These are phyloP conservation scores for Phytophthora sansomeana DNA, from an alignment of 352 stramenopile species.

Conservation along the genomic window DNA sequence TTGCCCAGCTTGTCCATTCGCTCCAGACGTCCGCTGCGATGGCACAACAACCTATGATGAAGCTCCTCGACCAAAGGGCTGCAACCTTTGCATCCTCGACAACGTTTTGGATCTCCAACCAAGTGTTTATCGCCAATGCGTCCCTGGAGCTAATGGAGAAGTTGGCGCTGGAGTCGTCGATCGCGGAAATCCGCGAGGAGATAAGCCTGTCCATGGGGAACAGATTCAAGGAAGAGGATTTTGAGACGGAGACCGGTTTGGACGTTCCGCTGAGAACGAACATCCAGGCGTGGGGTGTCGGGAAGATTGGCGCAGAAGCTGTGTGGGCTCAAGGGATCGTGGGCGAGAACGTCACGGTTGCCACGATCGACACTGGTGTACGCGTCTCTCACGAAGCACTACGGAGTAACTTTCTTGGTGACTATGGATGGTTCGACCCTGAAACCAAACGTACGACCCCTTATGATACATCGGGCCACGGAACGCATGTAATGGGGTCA, in stretches of 20 bases:
- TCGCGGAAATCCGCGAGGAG: conserved; percentile 45
- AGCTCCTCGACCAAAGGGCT: conserved; percentile 26
- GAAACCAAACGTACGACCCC: conserved; percentile 28
- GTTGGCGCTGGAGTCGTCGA: conserved; percentile 25
- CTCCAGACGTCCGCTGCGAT: conserved; percentile 22
- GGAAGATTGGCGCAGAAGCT: conserved; percentile 43
- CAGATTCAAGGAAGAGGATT: conserved; percentile 24
- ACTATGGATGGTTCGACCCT: conserved; percentile 51
- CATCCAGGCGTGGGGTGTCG: conserved; percentile 34
- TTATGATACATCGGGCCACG: conserved; percentile 35
- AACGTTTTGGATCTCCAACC: conserved; percentile 49
- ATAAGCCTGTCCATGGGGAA: conserved; percentile 33
- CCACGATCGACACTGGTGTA: conserved; percentile 53
- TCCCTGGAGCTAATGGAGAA: conserved; percentile 34
- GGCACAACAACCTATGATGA: conserved; percentile 15
- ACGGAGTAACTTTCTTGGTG: conserved; percentile 24
- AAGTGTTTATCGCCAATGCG: conserved; percentile 43
- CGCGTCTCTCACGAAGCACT: conserved; percentile 45
- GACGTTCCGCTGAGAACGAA: conserved; percentile 17
- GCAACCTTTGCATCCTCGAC: conserved; percentile 20
- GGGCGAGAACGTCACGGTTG: conserved; percentile 42
- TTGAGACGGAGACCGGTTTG: not conserved
- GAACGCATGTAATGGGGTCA: conserved; percentile 35
- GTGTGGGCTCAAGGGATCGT: conserved; percentile 42
- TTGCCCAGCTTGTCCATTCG: conserved; percentile 27